Conservation (phyloP, 129 eudicot genomes). For the Deinandra increscens region DNA sequence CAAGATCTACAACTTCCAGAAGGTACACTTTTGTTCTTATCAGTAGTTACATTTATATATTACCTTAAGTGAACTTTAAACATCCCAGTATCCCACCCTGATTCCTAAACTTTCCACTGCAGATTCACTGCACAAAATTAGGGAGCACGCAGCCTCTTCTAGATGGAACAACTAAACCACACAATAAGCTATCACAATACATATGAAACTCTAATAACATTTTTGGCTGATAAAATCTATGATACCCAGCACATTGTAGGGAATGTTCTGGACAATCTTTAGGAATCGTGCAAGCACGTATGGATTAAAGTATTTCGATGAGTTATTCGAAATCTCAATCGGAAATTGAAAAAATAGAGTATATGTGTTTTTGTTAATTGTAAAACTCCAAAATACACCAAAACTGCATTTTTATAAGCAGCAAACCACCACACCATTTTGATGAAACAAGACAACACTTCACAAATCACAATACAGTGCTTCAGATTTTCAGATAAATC, state of each 20-base stretch:
- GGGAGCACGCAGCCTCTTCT: not conserved
- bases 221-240: not conserved
- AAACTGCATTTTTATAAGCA: no score
- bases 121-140: not conserved
- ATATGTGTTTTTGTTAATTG: no score
- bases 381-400: no score
- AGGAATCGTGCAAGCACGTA: no score
- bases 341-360: no score
- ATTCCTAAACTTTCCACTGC: not conserved
- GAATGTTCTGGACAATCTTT: no score
- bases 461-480: no score
- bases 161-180: conserved; percentile 17
- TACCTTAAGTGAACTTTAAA: not conserved
- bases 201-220: conserved; percentile 2
- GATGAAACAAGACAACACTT: no score
- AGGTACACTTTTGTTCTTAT: conserved; percentile 6
- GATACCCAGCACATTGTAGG: not conserved
- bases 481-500: no score
- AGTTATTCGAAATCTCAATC: no score
- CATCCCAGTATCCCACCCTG: not conserved
- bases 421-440: no score
- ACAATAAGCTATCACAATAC: conserved; percentile 17
- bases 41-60: not conserved
- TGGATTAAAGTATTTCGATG: no score
- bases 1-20: conserved; percentile 13